Base-by-base conservation (phyloP, 2,329 filamentous ascomycete genomes). In the Hypoxylon sp. region DNA sequence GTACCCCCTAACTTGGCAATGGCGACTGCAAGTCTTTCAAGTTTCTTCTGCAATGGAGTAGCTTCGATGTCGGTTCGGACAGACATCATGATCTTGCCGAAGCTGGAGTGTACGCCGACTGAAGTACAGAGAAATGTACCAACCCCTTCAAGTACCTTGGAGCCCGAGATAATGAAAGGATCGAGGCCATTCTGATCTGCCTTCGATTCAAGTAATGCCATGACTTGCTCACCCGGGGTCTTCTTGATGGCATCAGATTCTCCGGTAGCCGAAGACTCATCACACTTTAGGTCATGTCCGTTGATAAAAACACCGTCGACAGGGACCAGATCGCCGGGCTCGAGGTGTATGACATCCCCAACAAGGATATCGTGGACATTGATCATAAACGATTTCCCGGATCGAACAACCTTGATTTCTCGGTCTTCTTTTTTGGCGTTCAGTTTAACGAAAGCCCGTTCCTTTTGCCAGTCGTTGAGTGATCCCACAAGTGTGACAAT, bases 181-280 rank as follows among this genome's bases (percentile, higher is more conserved):
- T 92, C 90, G 2, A 90, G 81, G 11, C 67, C 66, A 65, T 83
- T 85, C 3, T 82, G 81, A 19, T 82, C 83, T 11, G 80, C 82
- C 14, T 87, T 83, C 7, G 84, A 82, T 52, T 86, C 80, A 28
- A 91, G 82, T 2, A 83, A 81, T 41, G 84, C 80, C 80, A 85
- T 89, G 38, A 89, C 88, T 66, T 88, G 85, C 17, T 88, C 82
- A 4, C 84, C 87, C 3, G 82, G 77, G 0, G 83, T 87, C 79
- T 92, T 92, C 78, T 88, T 89, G 80, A 91, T 86, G 50, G 88
- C 85, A 72, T 91, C 89, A 1, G 89, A 91, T 79, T 92, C 90
- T 60, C 90, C 90, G 11, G 90, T 92, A 0, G 88, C 87, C 5
- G 89, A 90, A 6, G 89, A 91, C 76, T 92, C 90, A 72, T 92